These are phyloP conservation scores for Rhododendron kiyosumense DNA, from an alignment of 148 eudicot genomes.

Conservation along the genomic window DNA sequence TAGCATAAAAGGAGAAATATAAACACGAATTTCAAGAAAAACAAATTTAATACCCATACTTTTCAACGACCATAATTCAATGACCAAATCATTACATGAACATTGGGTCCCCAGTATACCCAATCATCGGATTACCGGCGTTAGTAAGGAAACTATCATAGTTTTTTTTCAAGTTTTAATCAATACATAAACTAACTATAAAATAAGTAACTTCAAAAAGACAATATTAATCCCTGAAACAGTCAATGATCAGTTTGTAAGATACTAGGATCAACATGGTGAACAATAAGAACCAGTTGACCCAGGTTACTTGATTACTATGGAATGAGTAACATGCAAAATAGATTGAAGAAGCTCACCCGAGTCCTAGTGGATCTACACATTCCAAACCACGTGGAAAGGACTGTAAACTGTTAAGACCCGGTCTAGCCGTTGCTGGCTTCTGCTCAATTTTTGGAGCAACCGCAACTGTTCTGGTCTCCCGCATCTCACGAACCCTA, in stretches of 20 bases:
- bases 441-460: slow-evolving; percentile 56
- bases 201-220: background rate
- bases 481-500: slow-evolving; percentile 98
- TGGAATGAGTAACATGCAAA: background rate
- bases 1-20: slow-evolving; percentile 5
- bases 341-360: slow-evolving; percentile 39
- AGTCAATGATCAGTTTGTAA: background rate
- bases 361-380: slow-evolving; percentile 92
- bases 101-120: background rate
- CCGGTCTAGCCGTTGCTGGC: slow-evolving; percentile 52
- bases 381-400: slow-evolving; percentile 97
- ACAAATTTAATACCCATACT: background rate
- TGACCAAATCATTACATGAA: background rate
- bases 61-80: too few relatives aligned
- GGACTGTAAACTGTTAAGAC: slow-evolving; percentile 64
- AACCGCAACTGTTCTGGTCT: slow-evolving; percentile 64
- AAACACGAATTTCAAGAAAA: background rate
- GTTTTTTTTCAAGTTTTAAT: background rate
- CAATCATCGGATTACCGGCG: background rate
- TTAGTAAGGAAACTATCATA: background rate
- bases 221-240: background rate
- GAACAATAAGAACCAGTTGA: background rate
- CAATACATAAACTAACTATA: background rate
- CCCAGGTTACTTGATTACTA: background rate
- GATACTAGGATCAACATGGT: background rate